Conservation (phyloP, 768 basidiomycete species). For the Asterophora parasitica region DNA sequence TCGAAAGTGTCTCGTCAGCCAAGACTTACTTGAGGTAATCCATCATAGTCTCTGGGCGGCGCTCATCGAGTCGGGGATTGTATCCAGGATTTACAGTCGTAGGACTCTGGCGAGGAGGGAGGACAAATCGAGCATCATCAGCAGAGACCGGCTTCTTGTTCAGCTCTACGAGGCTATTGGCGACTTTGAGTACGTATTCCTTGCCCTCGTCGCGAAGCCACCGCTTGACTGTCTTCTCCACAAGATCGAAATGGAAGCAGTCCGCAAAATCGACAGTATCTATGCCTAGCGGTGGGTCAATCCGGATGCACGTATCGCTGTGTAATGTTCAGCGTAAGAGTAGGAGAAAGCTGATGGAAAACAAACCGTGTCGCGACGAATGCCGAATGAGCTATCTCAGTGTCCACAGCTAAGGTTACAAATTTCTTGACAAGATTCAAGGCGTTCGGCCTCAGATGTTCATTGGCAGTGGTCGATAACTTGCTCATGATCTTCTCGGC, state of each 20-base stretch:
- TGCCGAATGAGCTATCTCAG: slow-evolving; percentile 12
- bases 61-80: slow-evolving; percentile 22
- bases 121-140: slow-evolving; percentile 9
- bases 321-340: neutral
- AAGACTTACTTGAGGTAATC: slow-evolving; percentile 21
- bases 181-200: neutral
- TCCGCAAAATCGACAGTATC: slow-evolving; percentile 15
- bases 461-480: neutral
- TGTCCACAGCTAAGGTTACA: slow-evolving; percentile 14
- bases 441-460: slow-evolving; percentile 6
- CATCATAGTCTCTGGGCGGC: slow-evolving; percentile 20
- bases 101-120: slow-evolving; percentile 20
- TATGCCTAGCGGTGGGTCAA: slow-evolving; percentile 18
- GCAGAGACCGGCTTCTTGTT: slow-evolving; percentile 5
- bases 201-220: slow-evolving; percentile 13
- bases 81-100: slow-evolving; percentile 18
- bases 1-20: neutral
- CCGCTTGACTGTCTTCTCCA: slow-evolving; percentile 10
- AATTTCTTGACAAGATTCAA: slow-evolving; percentile 15
- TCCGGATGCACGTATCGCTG: slow-evolving; percentile 10
- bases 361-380: slow-evolving; percentile 6
- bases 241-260: slow-evolving; percentile 10
- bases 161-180: slow-evolving; percentile 11
- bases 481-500: slow-evolving; percentile 12
- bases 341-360: neutral